Percentiles rank a stretch among this genome's conserved stretches.
Conservation (phyloP, 2,329 filamentous ascomycete species). For the Alternaria angustiovoidea region DNA sequence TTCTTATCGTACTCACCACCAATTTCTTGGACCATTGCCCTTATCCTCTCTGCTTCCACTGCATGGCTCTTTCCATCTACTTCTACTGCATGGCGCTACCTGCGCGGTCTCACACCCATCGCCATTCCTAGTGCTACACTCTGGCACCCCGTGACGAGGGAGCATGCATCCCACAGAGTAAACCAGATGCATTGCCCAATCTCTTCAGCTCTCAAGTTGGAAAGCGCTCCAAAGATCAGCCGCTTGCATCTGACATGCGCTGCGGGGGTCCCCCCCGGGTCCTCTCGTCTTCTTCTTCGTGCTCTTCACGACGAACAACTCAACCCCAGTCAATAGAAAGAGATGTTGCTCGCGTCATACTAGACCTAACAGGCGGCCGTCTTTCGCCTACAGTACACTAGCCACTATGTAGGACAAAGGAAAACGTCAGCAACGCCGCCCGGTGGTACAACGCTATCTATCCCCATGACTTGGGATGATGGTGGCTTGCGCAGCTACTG, state of each 20-base stretch:
- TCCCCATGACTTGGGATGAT: conserved; percentile 3
- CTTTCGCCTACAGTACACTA: conserved; percentile 14
- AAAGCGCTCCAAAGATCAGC: neutral
- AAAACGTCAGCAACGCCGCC: conserved; percentile 14
- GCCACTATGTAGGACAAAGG: conserved; percentile 24
- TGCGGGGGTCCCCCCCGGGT: neutral
- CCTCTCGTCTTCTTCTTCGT: neutral
- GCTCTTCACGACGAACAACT: neutral
- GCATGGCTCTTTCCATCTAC: neutral
- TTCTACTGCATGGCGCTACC: conserved; percentile 4
- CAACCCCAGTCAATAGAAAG: conserved; percentile 3
- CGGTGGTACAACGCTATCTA: conserved; percentile 9
- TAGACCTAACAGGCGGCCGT: conserved; percentile 7
- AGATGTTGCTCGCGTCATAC: conserved; percentile 6
- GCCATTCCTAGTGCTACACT: neutral
- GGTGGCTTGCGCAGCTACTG: conserved; percentile 5
- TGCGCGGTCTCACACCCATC: conserved; percentile 1
- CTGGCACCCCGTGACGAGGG: neutral
- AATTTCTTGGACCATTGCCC: neutral
- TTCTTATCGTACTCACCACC: neutral
- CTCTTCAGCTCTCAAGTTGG: conserved; percentile 3
- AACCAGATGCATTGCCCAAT: neutral
- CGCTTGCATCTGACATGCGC: conserved; percentile 6
- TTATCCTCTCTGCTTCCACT: neutral
- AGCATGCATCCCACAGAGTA: conserved; percentile 4